Evolutionary conservation across 257 asterid species (phyloP), one percentile per base, ranked within the genome.

Genomic region (Haberlea rhodopensis): DNA sequence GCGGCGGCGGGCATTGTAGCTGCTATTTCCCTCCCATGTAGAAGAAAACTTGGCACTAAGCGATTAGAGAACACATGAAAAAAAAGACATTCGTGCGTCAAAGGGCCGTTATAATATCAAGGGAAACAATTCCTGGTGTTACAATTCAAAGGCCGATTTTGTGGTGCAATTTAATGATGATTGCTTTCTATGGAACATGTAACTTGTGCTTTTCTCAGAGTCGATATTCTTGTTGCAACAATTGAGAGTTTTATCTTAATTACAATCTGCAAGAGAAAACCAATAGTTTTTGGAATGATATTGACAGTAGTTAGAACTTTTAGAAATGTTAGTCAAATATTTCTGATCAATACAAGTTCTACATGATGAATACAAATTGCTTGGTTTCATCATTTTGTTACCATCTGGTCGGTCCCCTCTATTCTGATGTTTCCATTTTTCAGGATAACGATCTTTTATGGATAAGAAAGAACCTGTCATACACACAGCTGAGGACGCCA

Each of bases 371-470:
- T 2, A 23, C 13, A 45, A 25, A 9, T 24, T 15, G 5, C 46
- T 32, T 28, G 16, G 5, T 4, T 19, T 15, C 66, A 11, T 51
- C 29, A n/a, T 53, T 34, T 29, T 20, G 20, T 59, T 9, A 22
- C 23, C 4, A 15, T 45, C 45, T 46, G 3, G 19, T 43, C 1
- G 5, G 7, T 57, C 46, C 13, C 16, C 24, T 6, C n/a, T 27
- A 5, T 8, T 49, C 21, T 45, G 23, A 55, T 29, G 26, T 63
- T 68, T n/a, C n/a, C n/a, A n/a, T n/a, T n/a, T n/a, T n/a, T 60
- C 80, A 74, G 85, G 73, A 74, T 10, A 55, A 10, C 34, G 53
- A 26, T 54, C n/a, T n/a, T n/a, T n/a, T 62, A 85, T 82, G 95
- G 95, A 79, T 78, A 78, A 70, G 68, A 53, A 59, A 46, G 71